These are phyloP conservation scores for Chlamydomonas incerta DNA, from an alignment of 139 green algal genomes.

Conservation along the genomic window DNA sequence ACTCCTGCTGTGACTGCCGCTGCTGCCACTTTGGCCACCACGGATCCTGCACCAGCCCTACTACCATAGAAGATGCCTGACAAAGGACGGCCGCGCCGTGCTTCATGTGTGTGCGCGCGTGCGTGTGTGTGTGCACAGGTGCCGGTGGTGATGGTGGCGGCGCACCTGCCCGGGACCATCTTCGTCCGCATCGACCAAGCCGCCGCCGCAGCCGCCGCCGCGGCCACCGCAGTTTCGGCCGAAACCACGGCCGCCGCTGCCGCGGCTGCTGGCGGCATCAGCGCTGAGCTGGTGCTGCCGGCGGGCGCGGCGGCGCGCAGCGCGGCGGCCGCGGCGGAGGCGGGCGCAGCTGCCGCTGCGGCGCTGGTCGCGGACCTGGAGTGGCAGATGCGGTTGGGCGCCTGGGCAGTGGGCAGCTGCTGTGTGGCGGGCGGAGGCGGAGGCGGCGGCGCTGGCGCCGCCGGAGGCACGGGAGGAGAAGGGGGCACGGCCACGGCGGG, in stretches of 20 bases:
- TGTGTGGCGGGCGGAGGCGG: neutral
- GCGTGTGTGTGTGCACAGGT: neutral
- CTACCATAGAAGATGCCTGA: no score
- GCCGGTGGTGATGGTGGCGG: constrained; percentile 30
- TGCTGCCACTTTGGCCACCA: no score
- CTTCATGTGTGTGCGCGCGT: no score
- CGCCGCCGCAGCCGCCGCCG: neutral
- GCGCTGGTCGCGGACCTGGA: neutral
- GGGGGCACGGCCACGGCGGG: no score
- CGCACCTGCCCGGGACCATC: constrained; percentile 30
- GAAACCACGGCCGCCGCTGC: neutral
- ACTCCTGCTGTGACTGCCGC: no score
- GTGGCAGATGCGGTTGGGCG: constrained; percentile 33
- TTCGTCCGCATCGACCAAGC: neutral
- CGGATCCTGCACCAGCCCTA: no score
- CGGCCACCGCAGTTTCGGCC: neutral
- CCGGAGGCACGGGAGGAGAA: neutral
- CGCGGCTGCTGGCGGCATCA: no score
- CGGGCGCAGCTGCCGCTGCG: neutral
- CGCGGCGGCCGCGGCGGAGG: neutral
- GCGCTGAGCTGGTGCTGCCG: no score
- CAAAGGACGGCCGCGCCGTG: no score
- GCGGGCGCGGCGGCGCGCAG: neutral
- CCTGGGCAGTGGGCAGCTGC: constrained; percentile 6
- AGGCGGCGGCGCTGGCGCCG: neutral